Evolutionary conservation across 306 rosid genomes (phyloP).

Genomic region (Alnus glutinosa): DNA sequence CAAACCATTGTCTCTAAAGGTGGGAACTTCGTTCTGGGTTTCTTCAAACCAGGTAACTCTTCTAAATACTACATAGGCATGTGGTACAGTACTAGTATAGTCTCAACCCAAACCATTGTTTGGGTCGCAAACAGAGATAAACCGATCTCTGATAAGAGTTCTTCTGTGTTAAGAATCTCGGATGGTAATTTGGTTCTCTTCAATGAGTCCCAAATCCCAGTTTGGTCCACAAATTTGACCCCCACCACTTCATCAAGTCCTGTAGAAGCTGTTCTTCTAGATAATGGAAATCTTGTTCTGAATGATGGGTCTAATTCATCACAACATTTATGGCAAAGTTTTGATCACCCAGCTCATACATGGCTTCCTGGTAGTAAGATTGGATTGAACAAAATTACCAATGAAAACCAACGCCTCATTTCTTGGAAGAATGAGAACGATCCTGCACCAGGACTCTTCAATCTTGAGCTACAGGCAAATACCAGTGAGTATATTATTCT

Average conservation of each 20-base stretch:
- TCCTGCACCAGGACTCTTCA: slow-evolving; percentile 51
- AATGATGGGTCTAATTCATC: slow-evolving; percentile 28
- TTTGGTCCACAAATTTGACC: slow-evolving; percentile 68
- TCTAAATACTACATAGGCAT: slow-evolving; percentile 59
- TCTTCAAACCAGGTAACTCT: slow-evolving; percentile 50
- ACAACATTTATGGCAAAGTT: slow-evolving; percentile 53
- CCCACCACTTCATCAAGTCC: slow-evolving; percentile 30
- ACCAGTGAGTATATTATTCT: slow-evolving; percentile 20
- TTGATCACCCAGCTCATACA: slow-evolving; percentile 59
- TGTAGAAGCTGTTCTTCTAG: slow-evolving; percentile 43
- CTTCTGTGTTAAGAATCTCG: slow-evolving; percentile 34
- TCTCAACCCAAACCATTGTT: slow-evolving; percentile 30
- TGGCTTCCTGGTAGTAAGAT: slow-evolving; percentile 60
- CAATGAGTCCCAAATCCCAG: slow-evolving; percentile 26
- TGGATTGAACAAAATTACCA: slow-evolving; percentile 40
- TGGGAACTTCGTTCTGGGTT: slow-evolving; percentile 56
- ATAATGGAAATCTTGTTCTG: slow-evolving; percentile 54
- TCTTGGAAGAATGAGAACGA: slow-evolving; percentile 59
- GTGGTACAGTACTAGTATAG: slow-evolving; percentile 44
- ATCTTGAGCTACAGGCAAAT: slow-evolving; percentile 39
- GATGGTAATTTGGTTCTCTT: slow-evolving; percentile 51
- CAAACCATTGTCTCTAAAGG: slow-evolving; percentile 54
- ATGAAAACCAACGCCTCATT: slow-evolving; percentile 42
- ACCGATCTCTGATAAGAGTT: slow-evolving; percentile 46
- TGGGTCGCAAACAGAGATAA: slow-evolving; percentile 71